Percentiles rank a stretch among this genome's conserved stretches.
phyloP scores from a whole-genome alignment of 2,329 filamentous ascomycete species.

The Orbilia javanica region DNA sequence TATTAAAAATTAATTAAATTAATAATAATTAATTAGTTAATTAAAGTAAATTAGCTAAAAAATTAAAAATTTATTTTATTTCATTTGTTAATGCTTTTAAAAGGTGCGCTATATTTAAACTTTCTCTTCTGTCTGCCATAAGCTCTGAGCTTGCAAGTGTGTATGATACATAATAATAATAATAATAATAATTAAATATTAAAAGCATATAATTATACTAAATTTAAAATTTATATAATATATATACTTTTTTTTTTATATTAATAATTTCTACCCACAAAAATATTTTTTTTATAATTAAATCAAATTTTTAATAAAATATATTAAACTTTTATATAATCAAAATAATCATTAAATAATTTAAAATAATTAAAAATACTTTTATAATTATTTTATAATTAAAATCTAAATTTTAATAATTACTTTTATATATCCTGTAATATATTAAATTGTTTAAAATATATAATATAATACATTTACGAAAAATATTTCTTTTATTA shows the following conservation, averaged over 20 bases:
- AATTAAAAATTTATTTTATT: too few species aligned
- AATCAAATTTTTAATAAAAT: constrained; percentile 3
- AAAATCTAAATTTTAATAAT: constrained; percentile 4
- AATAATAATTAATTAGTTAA: too few species aligned
- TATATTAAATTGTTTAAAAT: too few species aligned
- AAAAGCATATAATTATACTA: too few species aligned
- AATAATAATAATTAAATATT: background rate
- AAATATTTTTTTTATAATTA: background rate
- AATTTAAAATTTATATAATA: background rate
- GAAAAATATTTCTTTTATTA: background rate
- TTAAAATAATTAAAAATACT: constrained; percentile 3
- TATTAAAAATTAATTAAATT: too few species aligned
- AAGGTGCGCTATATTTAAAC: too few species aligned
- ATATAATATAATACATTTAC: background rate
- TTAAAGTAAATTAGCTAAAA: too few species aligned
- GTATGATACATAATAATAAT: too few species aligned
- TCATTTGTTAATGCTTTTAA: too few species aligned
- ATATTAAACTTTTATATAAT: constrained; percentile 1
- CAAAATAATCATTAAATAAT: background rate
- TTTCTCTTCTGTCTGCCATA: too few species aligned
- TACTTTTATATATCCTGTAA: background rate
- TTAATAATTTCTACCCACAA: background rate
- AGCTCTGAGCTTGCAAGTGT: too few species aligned
- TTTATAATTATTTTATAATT: constrained; percentile 1
- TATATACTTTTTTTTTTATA: background rate